Evolutionary conservation across 1,284 basidiomycete species (phyloP).

Genomic region (Chalciporus sp.): DNA sequence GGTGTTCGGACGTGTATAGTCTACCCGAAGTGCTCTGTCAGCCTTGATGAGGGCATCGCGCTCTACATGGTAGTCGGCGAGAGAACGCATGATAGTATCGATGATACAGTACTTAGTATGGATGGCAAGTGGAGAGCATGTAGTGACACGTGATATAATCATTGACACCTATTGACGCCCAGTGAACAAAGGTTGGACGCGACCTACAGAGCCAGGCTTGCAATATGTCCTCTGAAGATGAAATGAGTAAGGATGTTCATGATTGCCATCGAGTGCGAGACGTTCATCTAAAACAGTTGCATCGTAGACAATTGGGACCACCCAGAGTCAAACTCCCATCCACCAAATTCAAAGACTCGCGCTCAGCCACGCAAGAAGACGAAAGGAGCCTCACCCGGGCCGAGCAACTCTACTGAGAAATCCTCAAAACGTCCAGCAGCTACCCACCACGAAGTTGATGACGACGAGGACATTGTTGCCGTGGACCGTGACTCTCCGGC

Average conservation of each 20-base stretch:
- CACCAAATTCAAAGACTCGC: conserved; percentile 11
- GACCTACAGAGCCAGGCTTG: background rate
- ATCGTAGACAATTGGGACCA: conserved; percentile 27
- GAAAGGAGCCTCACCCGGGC: conserved; percentile 19
- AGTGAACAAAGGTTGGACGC: background rate
- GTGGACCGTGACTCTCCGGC: conserved; percentile 5
- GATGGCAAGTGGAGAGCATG: too few relatives aligned
- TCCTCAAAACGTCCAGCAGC: conserved; percentile 18
- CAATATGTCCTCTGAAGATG: conserved; percentile 37
- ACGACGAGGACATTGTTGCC: background rate
- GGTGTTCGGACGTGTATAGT: conserved; percentile 36
- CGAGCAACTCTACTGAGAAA: conserved; percentile 20
- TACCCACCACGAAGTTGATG: background rate
- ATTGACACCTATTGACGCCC: too few relatives aligned
- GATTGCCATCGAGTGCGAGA: conserved; percentile 4
- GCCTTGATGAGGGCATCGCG: conserved; percentile 51
- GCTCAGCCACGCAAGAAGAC: conserved; percentile 21
- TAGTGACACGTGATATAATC: background rate
- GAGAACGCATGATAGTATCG: conserved; percentile 18
- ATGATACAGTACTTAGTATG: background rate
- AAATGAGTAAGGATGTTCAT: conserved; percentile 30
- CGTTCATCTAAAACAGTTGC: conserved; percentile 29
- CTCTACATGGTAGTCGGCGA: conserved; percentile 43
- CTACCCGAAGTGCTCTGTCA: conserved; percentile 51
- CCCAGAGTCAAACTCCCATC: conserved; percentile 3